A percentile compares a stretch with the other conserved stretches of the same genome.
phyloP scores from a whole-genome alignment of 495 filamentous ascomycete genomes.

The Penicillium odoratum region DNA sequence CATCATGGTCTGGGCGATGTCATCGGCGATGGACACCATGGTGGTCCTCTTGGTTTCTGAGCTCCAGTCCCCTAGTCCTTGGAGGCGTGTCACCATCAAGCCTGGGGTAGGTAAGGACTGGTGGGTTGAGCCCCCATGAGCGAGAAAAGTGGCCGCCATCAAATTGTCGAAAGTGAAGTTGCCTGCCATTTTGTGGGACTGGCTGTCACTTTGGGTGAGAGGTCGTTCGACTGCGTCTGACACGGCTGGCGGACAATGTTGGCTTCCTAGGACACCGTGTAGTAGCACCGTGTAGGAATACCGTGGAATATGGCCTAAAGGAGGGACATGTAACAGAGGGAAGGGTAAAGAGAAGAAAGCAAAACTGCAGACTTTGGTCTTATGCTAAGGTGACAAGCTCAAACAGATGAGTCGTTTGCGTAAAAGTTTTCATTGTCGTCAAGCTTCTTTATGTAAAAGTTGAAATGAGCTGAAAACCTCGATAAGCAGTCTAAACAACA shows the following conservation, averaged over 20 bases:
- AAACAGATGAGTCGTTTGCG: neutral
- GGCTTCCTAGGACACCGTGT: neutral
- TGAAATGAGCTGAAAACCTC: too few relatives aligned
- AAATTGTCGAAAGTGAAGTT: neutral
- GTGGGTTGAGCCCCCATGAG: neutral
- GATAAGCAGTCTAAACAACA: too few relatives aligned
- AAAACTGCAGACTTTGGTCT: neutral
- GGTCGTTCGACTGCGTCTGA: too few relatives aligned
- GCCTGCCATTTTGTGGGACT: too few relatives aligned
- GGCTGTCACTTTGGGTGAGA: too few relatives aligned
- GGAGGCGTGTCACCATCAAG: conserved; percentile 17
- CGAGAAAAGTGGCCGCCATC: neutral
- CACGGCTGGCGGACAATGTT: too few relatives aligned
- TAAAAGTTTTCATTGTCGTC: neutral
- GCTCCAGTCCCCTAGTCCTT: conserved; percentile 20
- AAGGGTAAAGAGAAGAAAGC: neutral
- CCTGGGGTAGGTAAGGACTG: neutral
- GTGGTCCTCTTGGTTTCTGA: conserved; percentile 20
- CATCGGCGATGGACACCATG: conserved; percentile 30
- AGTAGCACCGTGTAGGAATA: neutral
- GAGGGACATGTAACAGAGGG: neutral
- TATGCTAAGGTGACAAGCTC: neutral
- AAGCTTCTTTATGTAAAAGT: neutral
- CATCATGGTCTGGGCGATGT: conserved; percentile 30
- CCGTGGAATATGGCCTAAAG: neutral